Base-by-base conservation (phyloP, 2,329 filamentous ascomycete species). In the Byssoonygena ceratinophila region DNA sequence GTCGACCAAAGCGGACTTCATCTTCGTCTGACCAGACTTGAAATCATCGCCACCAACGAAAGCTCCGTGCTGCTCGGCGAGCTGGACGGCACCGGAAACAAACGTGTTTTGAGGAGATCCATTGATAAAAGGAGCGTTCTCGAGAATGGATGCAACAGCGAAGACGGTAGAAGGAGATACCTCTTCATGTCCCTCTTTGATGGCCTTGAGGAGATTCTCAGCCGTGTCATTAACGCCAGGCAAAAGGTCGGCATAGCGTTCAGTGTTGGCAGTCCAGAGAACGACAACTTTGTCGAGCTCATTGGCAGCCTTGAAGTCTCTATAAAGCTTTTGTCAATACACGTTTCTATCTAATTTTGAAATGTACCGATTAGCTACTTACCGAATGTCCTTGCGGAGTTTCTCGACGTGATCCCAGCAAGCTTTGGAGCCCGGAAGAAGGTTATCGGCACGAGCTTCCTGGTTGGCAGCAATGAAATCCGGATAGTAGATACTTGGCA, bases 21-120 rank as follows among this genome's bases (percentile, higher is more conserved):
- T 98, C 83, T 98, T 98, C 69, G 92, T 98, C 78, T 98, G 92
- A 58, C 92, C 92, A 57, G 92, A 97, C 77, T 98, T 98, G 84
- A 98, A 98, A 75, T 98, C 92, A 64, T 98, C 92, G 59, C 92
- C 92, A 54, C 92, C 92, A 64, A 98, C 89, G 76, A 94, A 98
- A 57, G 90, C 82, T 53, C 80, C 78, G 71, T 94, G 83, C 71
- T 84, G 78, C 76, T 94, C 87, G 20, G 92, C 92, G 54, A 98
- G 82, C 66, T 91, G 78, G 60, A 97, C 83, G 55, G 85, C 87
- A 64, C 92, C 92, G 7, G 91, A 91, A 18, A 98, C 91, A 64
- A 98, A 97, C 40, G 92, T 98, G 79, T 98, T 98, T 73, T 98
- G 92, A 31, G 92, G 92, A 58, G 92, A 98, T 54, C 92, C 92